Evolutionary conservation across 768 basidiomycete genomes (phyloP), one percentile per base, ranked within the genome.

Genomic region (Tylopilus felleus): DNA sequence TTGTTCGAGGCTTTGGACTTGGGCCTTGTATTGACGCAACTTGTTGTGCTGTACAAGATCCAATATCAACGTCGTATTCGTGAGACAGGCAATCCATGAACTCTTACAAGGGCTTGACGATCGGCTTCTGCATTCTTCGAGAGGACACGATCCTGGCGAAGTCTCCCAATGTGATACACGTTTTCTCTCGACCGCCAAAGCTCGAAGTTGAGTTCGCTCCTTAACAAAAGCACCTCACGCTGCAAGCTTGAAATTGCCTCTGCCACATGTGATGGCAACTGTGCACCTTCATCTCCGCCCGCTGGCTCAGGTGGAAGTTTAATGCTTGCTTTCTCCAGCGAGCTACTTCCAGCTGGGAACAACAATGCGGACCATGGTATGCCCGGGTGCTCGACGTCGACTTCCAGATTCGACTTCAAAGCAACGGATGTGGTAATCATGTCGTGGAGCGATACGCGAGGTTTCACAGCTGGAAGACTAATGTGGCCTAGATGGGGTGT

Each of bases 171-270:
- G 63, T 93, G 89, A 65, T 84, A 82, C 48, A 87, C 79, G 54
- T 91, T 90, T 69, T 92, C 85, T 58, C 88, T 77, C 53, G 88
- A 84, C 39, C 88, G 73, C 88, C 90, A 94, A 23, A 86, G 74
- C 71, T 93, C 88, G 56, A 93, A 90, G 65, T 91, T 90, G 39
- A 93, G 80, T 59, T 93, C 90, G 64, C 84, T 90, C 46, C 86
- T 77, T 27, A 93, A 74, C 27, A 92, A 69, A 3, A 92, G 68
- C 2, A 88, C 77, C 63, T 93, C 89, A 41, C 86, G 77, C 67
- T 94, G 92, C 53, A 94, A 73, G 7, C 74, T 77, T 14, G 84
- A 79, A 28, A 93, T 82, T 9, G 83, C 84, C 50, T 83, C 79
- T n/a, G 75, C 75, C n/a, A 83, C 75, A 60, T 80, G 80, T 7